phyloP scores from a whole-genome alignment of 306 rosid species.

The Hippophae gyantsensis region DNA sequence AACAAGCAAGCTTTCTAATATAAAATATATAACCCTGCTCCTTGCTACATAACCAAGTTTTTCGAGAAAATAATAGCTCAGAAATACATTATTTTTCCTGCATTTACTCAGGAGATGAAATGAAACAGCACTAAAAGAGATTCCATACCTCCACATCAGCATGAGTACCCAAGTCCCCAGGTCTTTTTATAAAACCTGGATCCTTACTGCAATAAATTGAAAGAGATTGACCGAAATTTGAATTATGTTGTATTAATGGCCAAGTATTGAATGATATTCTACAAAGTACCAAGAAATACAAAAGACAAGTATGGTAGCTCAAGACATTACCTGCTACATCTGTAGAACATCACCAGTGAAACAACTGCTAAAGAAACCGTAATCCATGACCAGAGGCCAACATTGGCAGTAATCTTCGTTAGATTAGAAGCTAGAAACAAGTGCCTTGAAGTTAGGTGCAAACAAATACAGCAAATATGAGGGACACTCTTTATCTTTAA shows the following conservation, averaged over 20 bases:
- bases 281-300: background rate
- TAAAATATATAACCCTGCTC: slow-evolving; percentile 1
- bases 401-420: slow-evolving; percentile 68
- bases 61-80: slow-evolving; percentile 6
- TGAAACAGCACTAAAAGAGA: background rate
- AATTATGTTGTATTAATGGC: background rate
- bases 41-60: slow-evolving; percentile 7
- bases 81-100: slow-evolving; percentile 8
- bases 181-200: slow-evolving; percentile 80
- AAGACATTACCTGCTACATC: slow-evolving; percentile 71
- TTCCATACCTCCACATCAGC: slow-evolving; percentile 52
- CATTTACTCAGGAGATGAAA: slow-evolving; percentile 3
- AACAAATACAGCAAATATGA: too few relatives aligned
- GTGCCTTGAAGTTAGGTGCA: slow-evolving; percentile 22
- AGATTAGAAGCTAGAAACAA: slow-evolving; percentile 60
- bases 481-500: too few relatives aligned
- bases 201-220: slow-evolving; percentile 53
- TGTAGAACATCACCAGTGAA: slow-evolving; percentile 65
- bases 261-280: background rate
- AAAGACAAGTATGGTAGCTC: background rate
- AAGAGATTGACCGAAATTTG: slow-evolving; percentile 12
- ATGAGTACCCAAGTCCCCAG: slow-evolving; percentile 44
- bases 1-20: background rate
- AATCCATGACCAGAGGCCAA: slow-evolving; percentile 84
- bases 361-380: slow-evolving; percentile 49